Evolutionary conservation across 331 rosid species (phyloP).

Genomic region (Spiraea crenata): DNA sequence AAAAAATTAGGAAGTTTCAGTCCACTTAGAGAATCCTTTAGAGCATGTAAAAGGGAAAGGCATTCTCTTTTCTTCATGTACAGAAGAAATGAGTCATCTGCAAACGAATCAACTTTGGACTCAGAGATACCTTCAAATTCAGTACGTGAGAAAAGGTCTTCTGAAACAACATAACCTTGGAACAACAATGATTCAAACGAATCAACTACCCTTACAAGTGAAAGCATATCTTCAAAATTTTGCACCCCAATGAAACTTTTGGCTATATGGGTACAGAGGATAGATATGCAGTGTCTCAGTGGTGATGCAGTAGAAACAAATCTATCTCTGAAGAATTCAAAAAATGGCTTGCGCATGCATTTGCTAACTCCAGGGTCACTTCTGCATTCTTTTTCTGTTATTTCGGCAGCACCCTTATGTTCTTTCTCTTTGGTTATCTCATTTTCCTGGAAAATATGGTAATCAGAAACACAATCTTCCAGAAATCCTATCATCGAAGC

Average conservation of each 20-base stretch:
- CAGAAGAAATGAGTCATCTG: slow-evolving; percentile 8
- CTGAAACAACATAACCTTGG: slow-evolving; percentile 30
- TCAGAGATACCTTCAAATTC: slow-evolving; percentile 15
- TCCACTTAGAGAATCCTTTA: slow-evolving; percentile 37
- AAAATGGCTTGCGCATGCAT: slow-evolving; percentile 40
- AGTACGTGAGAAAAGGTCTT: slow-evolving; percentile 36
- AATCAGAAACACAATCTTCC: slow-evolving; percentile 55
- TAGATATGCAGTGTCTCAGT: slow-evolving; percentile 35
- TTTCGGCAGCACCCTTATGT: slow-evolving; percentile 7
- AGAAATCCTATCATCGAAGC: slow-evolving; percentile 51
- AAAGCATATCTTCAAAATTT: slow-evolving; percentile 29
- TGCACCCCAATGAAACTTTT: slow-evolving; percentile 35
- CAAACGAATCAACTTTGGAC: background rate
- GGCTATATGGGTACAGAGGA: slow-evolving; percentile 51
- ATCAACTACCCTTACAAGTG: slow-evolving; percentile 29
- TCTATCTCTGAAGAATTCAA: slow-evolving; percentile 47
- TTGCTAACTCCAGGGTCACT: slow-evolving; percentile 15
- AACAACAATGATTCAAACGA: slow-evolving; percentile 38
- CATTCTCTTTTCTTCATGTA: slow-evolving; percentile 40
- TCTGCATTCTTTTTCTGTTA: slow-evolving; percentile 1
- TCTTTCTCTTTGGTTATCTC: slow-evolving; percentile 33
- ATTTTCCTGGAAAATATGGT: slow-evolving; percentile 46
- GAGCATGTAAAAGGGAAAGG: slow-evolving; percentile 33
- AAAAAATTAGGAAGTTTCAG: slow-evolving; percentile 38
- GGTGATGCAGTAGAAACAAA: slow-evolving; percentile 30